Evolutionary conservation across 768 basidiomycete species (phyloP), one percentile per base, ranked within the genome.

Genomic region (Amanita subjunquillea): DNA sequence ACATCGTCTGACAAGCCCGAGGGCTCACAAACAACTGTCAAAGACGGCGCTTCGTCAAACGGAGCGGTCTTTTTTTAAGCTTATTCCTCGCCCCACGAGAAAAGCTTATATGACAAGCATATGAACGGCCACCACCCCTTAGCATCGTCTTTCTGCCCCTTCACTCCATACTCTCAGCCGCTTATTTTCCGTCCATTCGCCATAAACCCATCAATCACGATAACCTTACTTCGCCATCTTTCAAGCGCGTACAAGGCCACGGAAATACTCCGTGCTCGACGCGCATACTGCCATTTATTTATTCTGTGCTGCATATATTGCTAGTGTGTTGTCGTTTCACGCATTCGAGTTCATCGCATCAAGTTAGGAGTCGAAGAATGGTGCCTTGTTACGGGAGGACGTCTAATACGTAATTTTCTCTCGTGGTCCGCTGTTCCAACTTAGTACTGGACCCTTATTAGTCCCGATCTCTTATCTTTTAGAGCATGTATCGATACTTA

Each of bases 11-110:
- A 65, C 54, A 69, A 68, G 58, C 59, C 60, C 49, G 57, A 59
- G 55, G 57, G 69, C 40, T 68, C 71, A 38, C 63, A 68, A 49
- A 69, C 69, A 22, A 70, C 72, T 10, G 73, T 83, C 51, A 73
- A 73, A 52, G 73, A 73, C 13, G 71, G 71, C 42, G 80, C 80
- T 41, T 70, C 74, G 38, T 64, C 71, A 15, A 73, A 69, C 27
- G 80, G 75, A 41, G 71, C 82, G 45, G 74, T 79, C 34, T 82
- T 84, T 69, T 84, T 84, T 69, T 84, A 64, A 71, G 67, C 58
- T 23, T 40, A n/a, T 29, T 34, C 53, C 59, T 39, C n/a, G 48
- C 53, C 51, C 54, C 9, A 46, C 56, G 51, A 48, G 50, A 57
- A 59, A 54, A 50, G 7, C 32, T 27, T 40, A 15, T 17, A 47